These are phyloP conservation scores for Cutaneotrichosporon arboriforme DNA, from an alignment of 1,284 basidiomycete species.

Conservation along the genomic window DNA sequence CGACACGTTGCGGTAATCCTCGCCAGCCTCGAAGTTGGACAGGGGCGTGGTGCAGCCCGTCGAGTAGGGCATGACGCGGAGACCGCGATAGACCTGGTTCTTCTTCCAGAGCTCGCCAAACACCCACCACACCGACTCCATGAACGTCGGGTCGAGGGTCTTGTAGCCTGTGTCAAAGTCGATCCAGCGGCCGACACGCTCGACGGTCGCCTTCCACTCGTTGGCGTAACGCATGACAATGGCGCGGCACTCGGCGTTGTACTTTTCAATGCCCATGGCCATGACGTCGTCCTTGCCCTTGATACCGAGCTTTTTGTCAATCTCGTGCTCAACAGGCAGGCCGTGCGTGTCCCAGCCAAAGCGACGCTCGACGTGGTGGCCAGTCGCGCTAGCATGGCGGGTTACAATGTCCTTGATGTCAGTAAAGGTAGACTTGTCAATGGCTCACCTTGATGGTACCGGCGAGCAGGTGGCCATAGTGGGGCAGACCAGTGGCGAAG, in stretches of 20 bases:
- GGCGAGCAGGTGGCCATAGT: slow-evolving; percentile 77
- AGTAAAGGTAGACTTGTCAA: background rate
- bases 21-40: slow-evolving; percentile 95
- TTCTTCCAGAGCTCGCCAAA: slow-evolving; percentile 90
- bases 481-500: slow-evolving; percentile 93
- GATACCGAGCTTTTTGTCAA: slow-evolving; percentile 94
- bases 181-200: slow-evolving; percentile 99
- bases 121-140: slow-evolving; percentile 99
- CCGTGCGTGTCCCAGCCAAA: slow-evolving; percentile 99
- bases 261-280: slow-evolving; percentile 92
- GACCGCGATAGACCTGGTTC: slow-evolving; percentile 87
- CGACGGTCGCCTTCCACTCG: slow-evolving; percentile 92
- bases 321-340: slow-evolving; percentile 97
- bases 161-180: slow-evolving; percentile 99
- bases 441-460: slow-evolving; percentile 85
- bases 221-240: slow-evolving; percentile 97
- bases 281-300: slow-evolving; percentile 90
- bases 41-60: slow-evolving; percentile 93
- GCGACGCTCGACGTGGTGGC: slow-evolving; percentile 87
- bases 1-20: slow-evolving; percentile 87
- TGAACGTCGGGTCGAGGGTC: slow-evolving; percentile 86
- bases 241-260: slow-evolving; percentile 92
- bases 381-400: slow-evolving; percentile 87
- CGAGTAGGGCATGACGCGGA: slow-evolving; percentile 98
- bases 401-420: slow-evolving; percentile 83